Conservation (phyloP, 106 monocot species). For the Dioscorea alata region DNA sequence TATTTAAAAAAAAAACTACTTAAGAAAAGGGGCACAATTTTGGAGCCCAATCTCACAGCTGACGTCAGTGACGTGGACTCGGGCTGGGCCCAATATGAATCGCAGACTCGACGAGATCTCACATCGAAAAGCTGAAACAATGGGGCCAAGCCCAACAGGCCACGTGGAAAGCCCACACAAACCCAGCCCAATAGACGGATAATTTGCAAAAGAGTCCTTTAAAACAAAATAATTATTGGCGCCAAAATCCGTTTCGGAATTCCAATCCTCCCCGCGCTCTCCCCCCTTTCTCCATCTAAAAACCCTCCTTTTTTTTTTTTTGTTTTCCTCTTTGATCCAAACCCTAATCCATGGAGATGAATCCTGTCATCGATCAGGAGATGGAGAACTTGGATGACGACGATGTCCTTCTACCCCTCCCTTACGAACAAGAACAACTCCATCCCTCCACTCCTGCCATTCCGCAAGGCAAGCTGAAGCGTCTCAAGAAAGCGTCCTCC, state of each 20-base stretch:
- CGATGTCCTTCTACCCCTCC: conserved; percentile 17
- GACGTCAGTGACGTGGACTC: too few relatives aligned
- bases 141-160: too few relatives aligned
- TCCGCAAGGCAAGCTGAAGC: conserved; percentile 27
- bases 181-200: too few relatives aligned
- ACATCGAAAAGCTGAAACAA: too few relatives aligned
- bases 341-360: not conserved
- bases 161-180: too few relatives aligned
- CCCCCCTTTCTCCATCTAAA: not conserved
- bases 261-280: not conserved
- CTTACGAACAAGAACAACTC: not conserved
- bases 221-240: too few relatives aligned
- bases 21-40: too few relatives aligned
- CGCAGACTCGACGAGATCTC: too few relatives aligned
- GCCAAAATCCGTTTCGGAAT: not conserved
- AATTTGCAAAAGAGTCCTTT: too few relatives aligned
- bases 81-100: too few relatives aligned
- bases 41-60: too few relatives aligned
- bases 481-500: conserved; percentile 32
- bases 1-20: too few relatives aligned
- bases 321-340: not conserved
- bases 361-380: not conserved
- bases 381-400: conserved; percentile 33
- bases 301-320: not conserved
- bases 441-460: conserved; percentile 15